phyloP scores from a whole-genome alignment of 192 early-diverging fungal species.

The Lobosporangium transversale region DNA sequence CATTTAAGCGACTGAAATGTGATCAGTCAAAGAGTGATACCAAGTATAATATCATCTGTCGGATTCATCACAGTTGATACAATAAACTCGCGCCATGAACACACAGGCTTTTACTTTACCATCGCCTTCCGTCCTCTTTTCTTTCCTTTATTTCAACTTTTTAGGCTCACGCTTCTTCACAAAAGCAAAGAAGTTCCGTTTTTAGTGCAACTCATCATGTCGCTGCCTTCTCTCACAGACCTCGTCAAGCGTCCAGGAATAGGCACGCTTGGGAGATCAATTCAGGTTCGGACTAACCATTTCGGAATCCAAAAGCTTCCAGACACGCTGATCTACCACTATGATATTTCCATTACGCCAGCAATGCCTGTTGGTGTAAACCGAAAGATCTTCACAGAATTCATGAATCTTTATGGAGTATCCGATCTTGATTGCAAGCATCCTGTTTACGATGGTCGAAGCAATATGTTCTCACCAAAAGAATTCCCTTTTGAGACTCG shows the following conservation, averaged over 20 bases:
- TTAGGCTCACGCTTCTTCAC: too few species aligned
- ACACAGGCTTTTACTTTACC: too few species aligned
- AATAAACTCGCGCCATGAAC: too few species aligned
- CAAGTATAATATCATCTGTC: too few species aligned
- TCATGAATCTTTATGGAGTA: constrained; percentile 60
- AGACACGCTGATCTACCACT: constrained; percentile 78
- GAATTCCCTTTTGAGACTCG: constrained; percentile 61
- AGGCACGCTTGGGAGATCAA: constrained; percentile 56
- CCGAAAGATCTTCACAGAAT: constrained; percentile 70
- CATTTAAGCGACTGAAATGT: too few species aligned
- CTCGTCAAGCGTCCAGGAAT: constrained; percentile 54
- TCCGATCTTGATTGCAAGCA: constrained; percentile 64
- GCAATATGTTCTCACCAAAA: constrained; percentile 75
- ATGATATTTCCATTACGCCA: constrained; percentile 81
- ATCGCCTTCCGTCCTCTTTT: too few species aligned
- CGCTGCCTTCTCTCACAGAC: constrained; percentile 24
- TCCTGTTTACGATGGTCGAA: constrained; percentile 85
- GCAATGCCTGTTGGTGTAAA: constrained; percentile 81
- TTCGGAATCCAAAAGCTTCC: constrained; percentile 76
- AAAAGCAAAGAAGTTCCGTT: too few species aligned
- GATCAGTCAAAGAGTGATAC: too few species aligned
- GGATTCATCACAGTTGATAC: too few species aligned
- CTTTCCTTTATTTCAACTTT: too few species aligned
- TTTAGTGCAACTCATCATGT: too few species aligned
- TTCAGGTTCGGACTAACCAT: constrained; percentile 72